These are phyloP conservation scores for Echium plantagineum DNA, from an alignment of 257 asterid species.

Conservation along the genomic window DNA sequence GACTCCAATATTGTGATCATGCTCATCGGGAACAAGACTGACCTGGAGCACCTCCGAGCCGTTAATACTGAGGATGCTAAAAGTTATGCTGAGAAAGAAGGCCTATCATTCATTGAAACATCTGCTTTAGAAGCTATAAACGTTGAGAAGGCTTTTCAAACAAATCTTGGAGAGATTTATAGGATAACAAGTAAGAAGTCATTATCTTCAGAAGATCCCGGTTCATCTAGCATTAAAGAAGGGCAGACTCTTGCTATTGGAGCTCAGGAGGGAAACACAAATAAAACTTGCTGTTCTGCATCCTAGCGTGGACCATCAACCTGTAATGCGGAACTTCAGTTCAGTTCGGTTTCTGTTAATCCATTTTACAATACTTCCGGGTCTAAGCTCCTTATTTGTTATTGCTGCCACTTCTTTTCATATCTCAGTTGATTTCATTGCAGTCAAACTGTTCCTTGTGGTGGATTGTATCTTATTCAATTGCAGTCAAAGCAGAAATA, in stretches of 20 bases:
- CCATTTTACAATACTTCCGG: too few species aligned
- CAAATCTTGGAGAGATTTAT: constrained; percentile 77
- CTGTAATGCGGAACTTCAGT: too few species aligned
- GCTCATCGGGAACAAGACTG: constrained; percentile 87
- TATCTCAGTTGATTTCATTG: too few species aligned
- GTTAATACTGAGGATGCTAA: constrained; percentile 94
- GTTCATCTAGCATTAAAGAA: constrained; percentile 48
- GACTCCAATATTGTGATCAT: constrained; percentile 80
- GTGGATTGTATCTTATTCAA: too few species aligned
- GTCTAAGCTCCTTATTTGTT: too few species aligned
- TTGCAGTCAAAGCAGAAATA: too few species aligned
- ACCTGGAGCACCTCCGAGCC: constrained; percentile 82
- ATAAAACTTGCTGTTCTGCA: constrained; percentile 73
- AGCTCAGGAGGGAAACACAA: constrained; percentile 42
- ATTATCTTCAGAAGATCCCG: constrained; percentile 54
- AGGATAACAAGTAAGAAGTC: constrained; percentile 77
- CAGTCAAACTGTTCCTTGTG: too few species aligned
- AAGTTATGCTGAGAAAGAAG: constrained; percentile 76
- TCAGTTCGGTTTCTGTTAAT: too few species aligned
- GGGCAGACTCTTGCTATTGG: constrained; percentile 73
- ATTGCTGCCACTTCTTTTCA: too few species aligned
- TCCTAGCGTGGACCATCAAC: constrained; percentile 12
- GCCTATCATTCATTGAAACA: constrained; percentile 79
- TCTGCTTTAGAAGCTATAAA: constrained; percentile 85
- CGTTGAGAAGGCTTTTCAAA: constrained; percentile 80